These are phyloP conservation scores for Malassezia restricta DNA, from an alignment of 1,284 basidiomycete species.

Conservation along the genomic window DNA sequence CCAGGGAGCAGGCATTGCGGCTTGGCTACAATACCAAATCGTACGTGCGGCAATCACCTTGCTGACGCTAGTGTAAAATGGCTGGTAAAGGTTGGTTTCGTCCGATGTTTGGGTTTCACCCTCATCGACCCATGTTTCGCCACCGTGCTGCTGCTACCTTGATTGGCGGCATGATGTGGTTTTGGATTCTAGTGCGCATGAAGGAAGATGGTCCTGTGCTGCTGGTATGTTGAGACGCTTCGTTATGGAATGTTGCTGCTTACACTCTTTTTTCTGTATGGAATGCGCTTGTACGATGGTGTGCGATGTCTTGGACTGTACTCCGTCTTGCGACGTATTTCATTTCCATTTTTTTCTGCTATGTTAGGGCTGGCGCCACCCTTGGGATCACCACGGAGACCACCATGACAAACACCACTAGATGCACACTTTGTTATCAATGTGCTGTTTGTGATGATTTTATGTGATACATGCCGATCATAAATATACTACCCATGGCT, in stretches of 20 bases:
- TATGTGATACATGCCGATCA: too few species aligned
- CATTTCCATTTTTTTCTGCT: background rate
- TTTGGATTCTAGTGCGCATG: conserved; percentile 44
- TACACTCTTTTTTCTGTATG: background rate
- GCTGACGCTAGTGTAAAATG: background rate
- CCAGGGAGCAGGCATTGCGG: background rate
- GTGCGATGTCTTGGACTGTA: background rate
- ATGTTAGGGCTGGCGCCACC: conserved; percentile 33
- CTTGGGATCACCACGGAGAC: conserved; percentile 39
- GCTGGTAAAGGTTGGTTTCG: conserved; percentile 28
- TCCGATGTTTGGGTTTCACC: conserved; percentile 35
- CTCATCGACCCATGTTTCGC: conserved; percentile 37
- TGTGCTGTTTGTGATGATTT: too few species aligned
- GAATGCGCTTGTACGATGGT: too few species aligned
- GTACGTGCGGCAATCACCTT: background rate
- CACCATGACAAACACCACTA: conserved; percentile 17
- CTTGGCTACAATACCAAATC: background rate
- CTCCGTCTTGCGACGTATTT: background rate
- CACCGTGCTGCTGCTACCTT: conserved; percentile 38
- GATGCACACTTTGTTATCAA: background rate
- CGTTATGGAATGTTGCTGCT: background rate
- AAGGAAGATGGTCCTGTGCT: conserved; percentile 44
- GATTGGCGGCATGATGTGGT: conserved; percentile 44
- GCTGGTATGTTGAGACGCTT: conserved; percentile 21
- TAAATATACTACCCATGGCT: too few species aligned